Evolutionary conservation across 495 filamentous ascomycete genomes (phyloP), one percentile per base, ranked within the genome.

Genomic region (Hamigera avellanea): DNA sequence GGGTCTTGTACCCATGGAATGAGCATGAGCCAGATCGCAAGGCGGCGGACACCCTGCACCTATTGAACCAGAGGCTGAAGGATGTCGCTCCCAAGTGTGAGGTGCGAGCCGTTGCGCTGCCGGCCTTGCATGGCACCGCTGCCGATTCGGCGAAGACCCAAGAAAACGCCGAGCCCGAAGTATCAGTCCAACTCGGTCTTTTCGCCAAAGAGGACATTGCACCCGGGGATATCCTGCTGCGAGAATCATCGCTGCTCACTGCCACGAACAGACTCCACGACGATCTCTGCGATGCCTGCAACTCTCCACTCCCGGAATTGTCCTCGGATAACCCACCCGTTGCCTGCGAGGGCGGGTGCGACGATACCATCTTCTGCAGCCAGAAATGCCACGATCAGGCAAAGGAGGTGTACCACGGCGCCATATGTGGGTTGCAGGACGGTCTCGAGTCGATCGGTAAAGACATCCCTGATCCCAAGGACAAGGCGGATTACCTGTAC

Each of bases 1-100:
- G 91, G 13, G 83, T 96, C 49, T 66, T 94, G 12, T 98, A 98
- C 56, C 83, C 87, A 10, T 98, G 91, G 91, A 96, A 96, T 53
- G 49, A 64, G 14, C 69, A 91, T 47, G 93, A 98, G 49, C 87
- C 86, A 0, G 77, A 96, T 54, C 75, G 91, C 32, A 82, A 85
- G 45, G 73, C 77, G 0, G 59, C 73, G 4, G 73, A 81, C 39
- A 81, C 74, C 2, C 57, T 96, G 13, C 45, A 59, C 1, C 58
- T 75, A 14, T 57, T 95, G 21, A 95, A 94, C 52, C 47, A 59
- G 19, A 57, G 75, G 42, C 65, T 95, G 40, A 50, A 61, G 12
- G 59, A 61, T 0, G 71, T 80, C 9, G 85, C 84, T 6, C 80
- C 83, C 0, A 69, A 72, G 36, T 74, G 69, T 35, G 80, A 81